Base-by-base conservation (phyloP, 2,329 filamentous ascomycete species). In the Eutypa lata region DNA sequence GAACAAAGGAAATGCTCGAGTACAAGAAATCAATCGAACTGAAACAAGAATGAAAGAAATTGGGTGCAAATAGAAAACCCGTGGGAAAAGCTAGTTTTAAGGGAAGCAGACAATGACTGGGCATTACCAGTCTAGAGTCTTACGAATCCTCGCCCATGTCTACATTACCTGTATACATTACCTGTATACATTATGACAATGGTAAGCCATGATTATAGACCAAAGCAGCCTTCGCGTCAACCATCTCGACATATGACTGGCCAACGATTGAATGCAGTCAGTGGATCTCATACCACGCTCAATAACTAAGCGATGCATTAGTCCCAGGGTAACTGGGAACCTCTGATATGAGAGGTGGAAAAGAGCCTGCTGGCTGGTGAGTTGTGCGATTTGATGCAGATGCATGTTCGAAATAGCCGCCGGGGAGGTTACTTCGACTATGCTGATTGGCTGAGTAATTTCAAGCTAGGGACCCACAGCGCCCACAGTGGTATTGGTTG, bases 381-480 rank as follows among this genome's bases (percentile, higher is more conserved):
- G 55, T 52, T 55, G 49, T 51, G 53, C 13, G 49, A 52, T 50
- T 59, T 58, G 61, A 62, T 21, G 59, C 58, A 64, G 60, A 61
- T 61, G 60, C 61, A 55, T 46, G 64, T 65, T 62, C 59, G 64
- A 65, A 54, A 58, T 68, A 68, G 63, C 60, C 65, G 65, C 65
- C 62, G 53, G 58, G 49, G 52, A 49, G 49, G 40, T 44, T 51
- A 14, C 53, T 52, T 42, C 40, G 21, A 52, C 49, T 8, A 24
- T 18, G 48, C 48, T 54, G 40, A 67, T 67, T 67, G 65, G 65
- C 37, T 28, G 31, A 46, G 43, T 26, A 19, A 44, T 51, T 21
- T 18, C 21, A 21, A 43, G 57, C 62, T 58, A 65, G 46, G 37
- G 44, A 50, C 54, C 35, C 35, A 16, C n/a, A 38, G 38, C 50